phyloP scores from a whole-genome alignment of 1,284 basidiomycete genomes.

The Cronartium ribicola region DNA sequence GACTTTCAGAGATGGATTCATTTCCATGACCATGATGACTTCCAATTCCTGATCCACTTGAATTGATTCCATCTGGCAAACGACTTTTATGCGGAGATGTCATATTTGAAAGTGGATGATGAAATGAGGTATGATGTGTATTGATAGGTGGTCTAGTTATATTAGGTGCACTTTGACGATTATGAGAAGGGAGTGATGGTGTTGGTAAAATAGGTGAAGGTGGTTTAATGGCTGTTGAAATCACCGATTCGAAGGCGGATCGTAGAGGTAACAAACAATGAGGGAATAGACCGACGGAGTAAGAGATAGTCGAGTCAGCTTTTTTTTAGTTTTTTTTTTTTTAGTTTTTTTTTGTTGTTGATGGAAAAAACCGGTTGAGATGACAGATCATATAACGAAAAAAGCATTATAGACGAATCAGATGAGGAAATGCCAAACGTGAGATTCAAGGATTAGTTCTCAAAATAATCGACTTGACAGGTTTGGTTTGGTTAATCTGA shows the following conservation, averaged over 20 bases:
- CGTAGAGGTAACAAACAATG: constrained; percentile 16
- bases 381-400: no score
- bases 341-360: no score
- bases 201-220: constrained; percentile 13
- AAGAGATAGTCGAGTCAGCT: constrained; percentile 41
- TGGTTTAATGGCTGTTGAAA: constrained; percentile 24
- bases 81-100: constrained; percentile 24
- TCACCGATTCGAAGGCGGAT: constrained; percentile 18
- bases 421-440: no score
- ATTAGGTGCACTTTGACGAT: constrained; percentile 1
- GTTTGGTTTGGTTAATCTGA: no score
- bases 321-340: no score
- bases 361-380: not conserved
- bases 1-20: constrained; percentile 10
- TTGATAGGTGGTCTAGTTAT: constrained; percentile 5
- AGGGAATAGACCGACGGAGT: constrained; percentile 27
- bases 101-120: constrained; percentile 36
- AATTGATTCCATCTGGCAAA: constrained; percentile 12
- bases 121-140: constrained; percentile 20
- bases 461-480: constrained; percentile 8
- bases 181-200: constrained; percentile 33
- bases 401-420: no score
- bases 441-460: not conserved
- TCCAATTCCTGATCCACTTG: not conserved
- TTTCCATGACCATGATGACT: constrained; percentile 26